Conservation (phyloP, 805 yeast species). For the Zygoascus bituminiphila region DNA sequence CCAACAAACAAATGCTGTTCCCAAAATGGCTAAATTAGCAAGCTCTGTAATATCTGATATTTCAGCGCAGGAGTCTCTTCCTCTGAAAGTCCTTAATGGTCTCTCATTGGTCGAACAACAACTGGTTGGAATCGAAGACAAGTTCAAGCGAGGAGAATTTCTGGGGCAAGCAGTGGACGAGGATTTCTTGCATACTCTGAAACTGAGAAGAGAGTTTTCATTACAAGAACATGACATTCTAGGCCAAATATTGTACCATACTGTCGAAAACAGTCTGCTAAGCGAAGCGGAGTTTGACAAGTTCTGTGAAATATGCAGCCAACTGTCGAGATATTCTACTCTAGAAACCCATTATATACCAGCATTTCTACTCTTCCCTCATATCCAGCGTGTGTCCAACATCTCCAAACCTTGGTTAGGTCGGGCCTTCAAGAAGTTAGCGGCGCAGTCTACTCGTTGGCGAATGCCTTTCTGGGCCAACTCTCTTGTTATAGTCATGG, state of each 20-base stretch:
- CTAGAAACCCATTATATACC: neutral
- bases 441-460: neutral
- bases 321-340: constrained; percentile 56
- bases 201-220: constrained; percentile 54
- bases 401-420: neutral
- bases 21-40: constrained; percentile 4
- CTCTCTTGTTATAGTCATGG: neutral
- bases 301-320: constrained; percentile 39
- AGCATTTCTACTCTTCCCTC: neutral
- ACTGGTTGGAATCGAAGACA: constrained; percentile 43
- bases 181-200: constrained; percentile 40
- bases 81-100: constrained; percentile 42
- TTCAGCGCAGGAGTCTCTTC: constrained; percentile 21
- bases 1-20: neutral
- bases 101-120: constrained; percentile 52
- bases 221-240: constrained; percentile 61
- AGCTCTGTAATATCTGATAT: constrained; percentile 4
- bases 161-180: constrained; percentile 40
- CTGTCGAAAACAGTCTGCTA: constrained; percentile 34
- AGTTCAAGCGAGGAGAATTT: constrained; percentile 41
- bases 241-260: constrained; percentile 54
- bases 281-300: constrained; percentile 32
- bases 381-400: neutral
- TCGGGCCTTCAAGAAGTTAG: neutral
- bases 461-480: neutral